Percentiles rank a stretch among this genome's conserved stretches.
phyloP scores from a whole-genome alignment of 225 moss, liverwort and hornwort genomes.

The Marchantia paleacea region DNA sequence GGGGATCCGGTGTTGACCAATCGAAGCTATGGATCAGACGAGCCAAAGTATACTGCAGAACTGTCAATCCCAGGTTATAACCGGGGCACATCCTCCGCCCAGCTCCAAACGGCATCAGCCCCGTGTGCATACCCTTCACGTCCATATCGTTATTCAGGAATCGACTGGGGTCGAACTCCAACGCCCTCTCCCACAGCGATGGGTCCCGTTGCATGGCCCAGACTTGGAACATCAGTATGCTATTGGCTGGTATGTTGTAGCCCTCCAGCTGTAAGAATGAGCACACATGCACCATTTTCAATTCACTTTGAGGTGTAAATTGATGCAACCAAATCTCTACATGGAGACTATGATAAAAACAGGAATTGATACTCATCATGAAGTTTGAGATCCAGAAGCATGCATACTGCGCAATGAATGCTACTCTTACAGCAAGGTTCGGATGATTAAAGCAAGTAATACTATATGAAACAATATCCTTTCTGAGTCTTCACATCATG shows the following conservation, averaged over 20 bases:
- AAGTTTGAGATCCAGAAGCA: too few species aligned
- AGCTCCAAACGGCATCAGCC: constrained; percentile 31
- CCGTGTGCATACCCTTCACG: constrained; percentile 12
- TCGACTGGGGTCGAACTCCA: constrained; percentile 32
- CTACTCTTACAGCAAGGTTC: too few species aligned
- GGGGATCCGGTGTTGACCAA: constrained; percentile 1
- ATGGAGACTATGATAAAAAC: too few species aligned
- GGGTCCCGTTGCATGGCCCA: constrained; percentile 31
- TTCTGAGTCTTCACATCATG: too few species aligned
- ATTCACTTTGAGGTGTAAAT: too few species aligned
- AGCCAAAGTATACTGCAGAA: constrained; percentile 23
- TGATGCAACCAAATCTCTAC: too few species aligned
- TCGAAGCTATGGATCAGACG: constrained; percentile 31
- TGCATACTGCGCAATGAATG: too few species aligned
- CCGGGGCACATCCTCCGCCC: constrained; percentile 35
- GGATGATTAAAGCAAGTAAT: too few species aligned
- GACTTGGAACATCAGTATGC: constrained; percentile 18
- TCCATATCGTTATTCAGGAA: constrained; percentile 19
- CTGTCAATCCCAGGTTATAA: not conserved
- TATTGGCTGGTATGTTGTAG: constrained; percentile 33
- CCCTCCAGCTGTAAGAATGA: constrained; percentile 14
- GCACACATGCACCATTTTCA: too few species aligned
- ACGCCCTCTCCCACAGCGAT: constrained; percentile 23
- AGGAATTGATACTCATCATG: too few species aligned
- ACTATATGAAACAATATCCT: too few species aligned